A percentile compares a stretch with the other conserved stretches of the same genome.
phyloP scores from a whole-genome alignment of 352 stramenopile genomes.

The Phytophthora litchii region DNA sequence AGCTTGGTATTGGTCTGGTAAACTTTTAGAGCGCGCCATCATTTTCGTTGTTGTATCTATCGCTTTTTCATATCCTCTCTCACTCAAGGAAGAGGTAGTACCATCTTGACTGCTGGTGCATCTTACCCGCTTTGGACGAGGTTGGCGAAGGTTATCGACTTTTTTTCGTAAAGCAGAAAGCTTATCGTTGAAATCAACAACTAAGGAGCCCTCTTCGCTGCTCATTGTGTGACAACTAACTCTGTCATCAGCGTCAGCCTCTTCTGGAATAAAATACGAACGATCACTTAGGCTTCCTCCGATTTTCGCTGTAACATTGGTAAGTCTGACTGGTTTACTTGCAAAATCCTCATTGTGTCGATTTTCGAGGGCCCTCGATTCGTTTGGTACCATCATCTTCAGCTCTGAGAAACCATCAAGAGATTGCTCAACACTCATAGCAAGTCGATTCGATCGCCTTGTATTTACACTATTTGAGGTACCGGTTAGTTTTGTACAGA shows the following conservation, averaged over 20 bases:
- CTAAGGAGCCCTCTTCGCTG: conserved; percentile 7
- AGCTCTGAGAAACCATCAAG: conserved; percentile 48
- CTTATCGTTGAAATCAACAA: conserved; percentile 54
- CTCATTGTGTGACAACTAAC: conserved; percentile 6
- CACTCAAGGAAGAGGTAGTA: not conserved
- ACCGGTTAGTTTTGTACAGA: conserved; percentile 18
- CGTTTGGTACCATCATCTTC: conserved; percentile 33
- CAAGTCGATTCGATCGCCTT: conserved; percentile 6
- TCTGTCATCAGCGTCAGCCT: not conserved
- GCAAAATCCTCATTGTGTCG: not conserved
- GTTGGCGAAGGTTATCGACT: conserved; percentile 48
- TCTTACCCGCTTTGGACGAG: conserved; percentile 46
- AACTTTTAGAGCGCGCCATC: conserved; percentile 21
- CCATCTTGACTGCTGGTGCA: conserved; percentile 18
- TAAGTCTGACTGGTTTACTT: not conserved
- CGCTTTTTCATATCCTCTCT: not conserved
- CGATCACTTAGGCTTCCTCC: conserved; percentile 49
- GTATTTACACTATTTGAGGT: not conserved
- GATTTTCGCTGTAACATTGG: conserved; percentile 8
- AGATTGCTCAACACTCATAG: conserved; percentile 38
- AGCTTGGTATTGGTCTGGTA: conserved; percentile 12
- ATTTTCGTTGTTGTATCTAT: conserved; percentile 1
- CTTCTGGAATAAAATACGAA: conserved; percentile 38
- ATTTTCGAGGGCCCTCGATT: not conserved
- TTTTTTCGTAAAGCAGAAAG: conserved; percentile 68